Percentiles rank a stretch among this genome's conserved stretches.
Evolutionary conservation across 2,329 filamentous ascomycete genomes (phyloP).

Genomic region (Colletotrichum sp.): DNA sequence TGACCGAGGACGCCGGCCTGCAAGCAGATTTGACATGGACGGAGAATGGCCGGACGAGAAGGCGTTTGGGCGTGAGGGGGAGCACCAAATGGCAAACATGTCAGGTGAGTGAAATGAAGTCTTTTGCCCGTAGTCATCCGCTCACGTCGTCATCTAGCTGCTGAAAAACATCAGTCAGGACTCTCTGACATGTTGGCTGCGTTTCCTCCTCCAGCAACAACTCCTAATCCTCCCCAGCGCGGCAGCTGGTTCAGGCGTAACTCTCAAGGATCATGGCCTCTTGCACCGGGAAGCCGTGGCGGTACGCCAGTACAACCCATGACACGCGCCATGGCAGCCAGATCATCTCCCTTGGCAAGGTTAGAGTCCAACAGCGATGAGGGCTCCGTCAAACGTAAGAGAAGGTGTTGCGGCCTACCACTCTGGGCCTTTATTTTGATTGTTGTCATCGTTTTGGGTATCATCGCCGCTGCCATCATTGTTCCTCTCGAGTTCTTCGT

Average conservation of each 20-base stretch:
- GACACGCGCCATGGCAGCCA: slow-evolving; percentile 15
- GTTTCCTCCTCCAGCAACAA: slow-evolving; percentile 62
- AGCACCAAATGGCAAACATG: slow-evolving; percentile 46
- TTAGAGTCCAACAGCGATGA: slow-evolving; percentile 27
- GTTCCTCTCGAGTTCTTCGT: slow-evolving; percentile 74
- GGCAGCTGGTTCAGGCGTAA: slow-evolving; percentile 45
- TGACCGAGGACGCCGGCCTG: slow-evolving; percentile 76
- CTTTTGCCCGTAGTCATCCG: not conserved
- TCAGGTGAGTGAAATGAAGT: slow-evolving; percentile 8
- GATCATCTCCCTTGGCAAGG: not conserved
- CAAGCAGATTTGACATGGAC: slow-evolving; percentile 59
- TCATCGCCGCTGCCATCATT: slow-evolving; percentile 82
- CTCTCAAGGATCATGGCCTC: slow-evolving; percentile 52
- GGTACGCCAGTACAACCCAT: slow-evolving; percentile 9
- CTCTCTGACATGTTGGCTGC: slow-evolving; percentile 70
- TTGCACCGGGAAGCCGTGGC: slow-evolving; percentile 33
- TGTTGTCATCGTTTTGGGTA: slow-evolving; percentile 68
- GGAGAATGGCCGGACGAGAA: slow-evolving; percentile 55
- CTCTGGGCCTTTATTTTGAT: slow-evolving; percentile 77
- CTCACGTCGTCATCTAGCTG: slow-evolving; percentile 32
- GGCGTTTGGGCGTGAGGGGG: slow-evolving; percentile 39
- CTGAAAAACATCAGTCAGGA: slow-evolving; percentile 55
- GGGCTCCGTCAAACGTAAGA: slow-evolving; percentile 42
- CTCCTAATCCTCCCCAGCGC: slow-evolving; percentile 53
- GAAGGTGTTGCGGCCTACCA: slow-evolving; percentile 84